Evolutionary conservation across 805 yeast species (phyloP).

Genomic region (Saccharomycopsis fibuligera): DNA sequence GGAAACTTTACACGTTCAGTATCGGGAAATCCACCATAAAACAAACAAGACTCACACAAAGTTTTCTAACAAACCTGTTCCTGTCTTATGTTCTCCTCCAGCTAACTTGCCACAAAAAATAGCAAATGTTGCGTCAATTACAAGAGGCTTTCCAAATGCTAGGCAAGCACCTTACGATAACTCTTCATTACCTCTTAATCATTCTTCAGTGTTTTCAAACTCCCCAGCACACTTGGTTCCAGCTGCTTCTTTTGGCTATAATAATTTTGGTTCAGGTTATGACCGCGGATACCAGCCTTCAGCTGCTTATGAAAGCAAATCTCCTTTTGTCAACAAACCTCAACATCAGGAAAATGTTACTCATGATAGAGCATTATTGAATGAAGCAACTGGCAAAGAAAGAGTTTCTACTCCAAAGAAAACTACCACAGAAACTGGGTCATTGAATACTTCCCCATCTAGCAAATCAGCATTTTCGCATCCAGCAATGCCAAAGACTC

Average conservation of each 20-base stretch:
- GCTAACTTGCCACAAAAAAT: neutral
- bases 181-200: neutral
- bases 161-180: neutral
- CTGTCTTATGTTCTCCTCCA: constrained; percentile 15
- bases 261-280: neutral
- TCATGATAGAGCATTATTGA: too few species aligned
- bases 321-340: neutral
- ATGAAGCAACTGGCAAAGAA: neutral
- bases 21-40: constrained; percentile 51
- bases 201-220: neutral
- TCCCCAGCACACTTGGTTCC: neutral
- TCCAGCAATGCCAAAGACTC: neutral
- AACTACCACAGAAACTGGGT: neutral
- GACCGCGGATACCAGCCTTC: neutral
- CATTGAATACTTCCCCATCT: neutral
- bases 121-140: neutral
- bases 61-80: constrained; percentile 9
- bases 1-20: constrained; percentile 80
- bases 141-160: neutral
- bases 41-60: constrained; percentile 22
- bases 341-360: neutral
- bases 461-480: neutral
- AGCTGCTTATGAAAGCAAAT: neutral
- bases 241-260: neutral
- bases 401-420: neutral